These are phyloP conservation scores for Stylosanthes scabra DNA, from an alignment of 331 rosid species.

Conservation along the genomic window DNA sequence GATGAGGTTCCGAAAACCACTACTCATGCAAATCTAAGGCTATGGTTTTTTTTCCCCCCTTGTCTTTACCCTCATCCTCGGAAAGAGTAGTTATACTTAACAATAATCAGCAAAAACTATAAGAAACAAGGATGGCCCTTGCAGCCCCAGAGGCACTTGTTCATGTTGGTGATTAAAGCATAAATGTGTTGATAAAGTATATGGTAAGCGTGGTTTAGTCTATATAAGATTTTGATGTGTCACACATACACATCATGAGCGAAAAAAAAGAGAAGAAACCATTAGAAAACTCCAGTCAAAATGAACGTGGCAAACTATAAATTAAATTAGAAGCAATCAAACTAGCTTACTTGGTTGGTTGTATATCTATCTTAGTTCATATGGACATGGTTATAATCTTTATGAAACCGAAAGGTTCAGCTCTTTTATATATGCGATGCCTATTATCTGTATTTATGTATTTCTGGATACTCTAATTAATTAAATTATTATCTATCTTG, in stretches of 20 bases:
- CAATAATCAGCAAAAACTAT: conserved; percentile 12
- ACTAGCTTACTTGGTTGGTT: neutral
- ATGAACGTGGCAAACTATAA: conserved; percentile 23
- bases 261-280: neutral
- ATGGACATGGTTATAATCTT: neutral
- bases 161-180: conserved; percentile 23
- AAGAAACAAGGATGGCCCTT: conserved; percentile 4
- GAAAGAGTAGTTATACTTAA: neutral
- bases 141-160: neutral
- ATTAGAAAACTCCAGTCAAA: conserved; percentile 11
- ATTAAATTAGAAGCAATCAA: conserved; percentile 15
- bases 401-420: neutral
- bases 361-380: neutral
- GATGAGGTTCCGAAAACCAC: neutral
- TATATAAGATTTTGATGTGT: conserved; percentile 20
- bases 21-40: neutral
- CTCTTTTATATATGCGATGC: neutral
- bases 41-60: neutral
- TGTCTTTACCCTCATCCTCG: neutral
- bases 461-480: too few relatives aligned
- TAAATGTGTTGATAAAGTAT: conserved; percentile 4
- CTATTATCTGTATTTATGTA: too few relatives aligned
- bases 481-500: too few relatives aligned
- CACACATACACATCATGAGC: conserved; percentile 15
- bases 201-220: neutral